Conservation (phyloP, 371 early-diverging fungal species). For the Mortierella polycephala region DNA sequence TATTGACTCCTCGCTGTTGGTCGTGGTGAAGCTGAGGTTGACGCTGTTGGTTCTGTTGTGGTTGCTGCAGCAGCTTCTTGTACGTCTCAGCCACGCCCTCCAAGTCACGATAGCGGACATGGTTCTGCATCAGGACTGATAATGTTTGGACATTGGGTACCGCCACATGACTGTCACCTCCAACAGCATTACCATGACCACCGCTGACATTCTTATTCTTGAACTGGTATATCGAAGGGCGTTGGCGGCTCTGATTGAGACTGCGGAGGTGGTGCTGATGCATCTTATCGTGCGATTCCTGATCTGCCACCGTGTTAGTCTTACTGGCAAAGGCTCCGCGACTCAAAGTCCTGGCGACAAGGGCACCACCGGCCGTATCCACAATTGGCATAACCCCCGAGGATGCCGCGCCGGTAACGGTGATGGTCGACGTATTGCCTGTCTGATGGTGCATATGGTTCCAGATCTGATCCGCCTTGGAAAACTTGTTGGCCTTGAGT, state of each 20-base stretch:
- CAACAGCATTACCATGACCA: neutral
- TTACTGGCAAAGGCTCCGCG: too few relatives aligned
- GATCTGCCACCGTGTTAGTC: too few relatives aligned
- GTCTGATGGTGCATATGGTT: constrained; percentile 20
- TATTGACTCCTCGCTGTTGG: constrained; percentile 14
- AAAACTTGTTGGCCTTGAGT: constrained; percentile 35
- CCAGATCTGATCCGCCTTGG: constrained; percentile 43
- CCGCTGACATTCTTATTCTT: too few relatives aligned
- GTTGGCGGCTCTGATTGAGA: neutral
- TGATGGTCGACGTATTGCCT: neutral
- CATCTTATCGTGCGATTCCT: too few relatives aligned
- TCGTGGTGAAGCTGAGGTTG: neutral
- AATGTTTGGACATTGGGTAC: constrained; percentile 36
- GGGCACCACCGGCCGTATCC: neutral
- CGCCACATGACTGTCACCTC: neutral
- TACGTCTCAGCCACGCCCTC: constrained; percentile 28
- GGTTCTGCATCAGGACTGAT: constrained; percentile 41
- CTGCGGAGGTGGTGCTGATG: neutral
- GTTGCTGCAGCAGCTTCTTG: constrained; percentile 7
- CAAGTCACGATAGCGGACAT: constrained; percentile 18
- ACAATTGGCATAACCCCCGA: neutral
- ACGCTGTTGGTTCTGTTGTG: neutral
- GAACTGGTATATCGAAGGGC: too few relatives aligned
- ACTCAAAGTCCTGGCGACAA: constrained; percentile 9
- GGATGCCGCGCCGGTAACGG: neutral